Evolutionary conservation across 495 filamentous ascomycete species (phyloP).

Genomic region (Ascodesmis nigricans): DNA sequence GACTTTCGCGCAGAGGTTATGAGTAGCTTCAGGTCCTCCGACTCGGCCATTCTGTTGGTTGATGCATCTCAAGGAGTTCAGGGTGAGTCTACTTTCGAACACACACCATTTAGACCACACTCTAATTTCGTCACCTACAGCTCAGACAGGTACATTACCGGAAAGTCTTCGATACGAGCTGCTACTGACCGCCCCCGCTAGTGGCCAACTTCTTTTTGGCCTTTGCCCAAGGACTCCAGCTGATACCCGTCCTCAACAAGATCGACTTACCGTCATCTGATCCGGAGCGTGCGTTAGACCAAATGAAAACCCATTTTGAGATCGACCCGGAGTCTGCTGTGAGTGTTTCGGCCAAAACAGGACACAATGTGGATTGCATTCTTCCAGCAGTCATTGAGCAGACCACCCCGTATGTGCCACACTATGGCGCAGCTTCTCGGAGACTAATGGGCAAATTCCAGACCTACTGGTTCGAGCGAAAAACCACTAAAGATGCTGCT

Average conservation of each 20-base stretch:
- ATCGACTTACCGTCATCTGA: slow-evolving; percentile 80
- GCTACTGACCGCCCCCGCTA: slow-evolving; percentile 61
- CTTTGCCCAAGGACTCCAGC: slow-evolving; percentile 65
- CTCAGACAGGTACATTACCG: slow-evolving; percentile 12
- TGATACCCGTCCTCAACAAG: slow-evolving; percentile 92
- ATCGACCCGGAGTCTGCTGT: slow-evolving; percentile 62
- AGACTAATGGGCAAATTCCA: slow-evolving; percentile 17
- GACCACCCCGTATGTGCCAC: slow-evolving; percentile 40
- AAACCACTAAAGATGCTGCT: slow-evolving; percentile 58
- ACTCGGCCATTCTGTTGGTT: slow-evolving; percentile 75
- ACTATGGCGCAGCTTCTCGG: neutral
- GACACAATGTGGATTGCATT: slow-evolving; percentile 56
- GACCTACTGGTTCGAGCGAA: slow-evolving; percentile 24
- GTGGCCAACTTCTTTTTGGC: slow-evolving; percentile 96
- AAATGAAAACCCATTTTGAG: slow-evolving; percentile 70
- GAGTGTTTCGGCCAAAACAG: slow-evolving; percentile 81
- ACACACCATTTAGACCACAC: neutral
- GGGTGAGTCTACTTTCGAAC: slow-evolving; percentile 7
- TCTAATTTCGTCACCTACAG: slow-evolving; percentile 7
- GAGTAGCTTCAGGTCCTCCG: slow-evolving; percentile 83
- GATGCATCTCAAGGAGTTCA: slow-evolving; percentile 35
- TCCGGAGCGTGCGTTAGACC: slow-evolving; percentile 57
- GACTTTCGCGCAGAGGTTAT: slow-evolving; percentile 94
- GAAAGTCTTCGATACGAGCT: no score
- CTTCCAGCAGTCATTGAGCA: slow-evolving; percentile 68